Evolutionary conservation across 2,329 filamentous ascomycete genomes (phyloP), one percentile per base, ranked within the genome.

Genomic region (Exophiala alcalophila): DNA sequence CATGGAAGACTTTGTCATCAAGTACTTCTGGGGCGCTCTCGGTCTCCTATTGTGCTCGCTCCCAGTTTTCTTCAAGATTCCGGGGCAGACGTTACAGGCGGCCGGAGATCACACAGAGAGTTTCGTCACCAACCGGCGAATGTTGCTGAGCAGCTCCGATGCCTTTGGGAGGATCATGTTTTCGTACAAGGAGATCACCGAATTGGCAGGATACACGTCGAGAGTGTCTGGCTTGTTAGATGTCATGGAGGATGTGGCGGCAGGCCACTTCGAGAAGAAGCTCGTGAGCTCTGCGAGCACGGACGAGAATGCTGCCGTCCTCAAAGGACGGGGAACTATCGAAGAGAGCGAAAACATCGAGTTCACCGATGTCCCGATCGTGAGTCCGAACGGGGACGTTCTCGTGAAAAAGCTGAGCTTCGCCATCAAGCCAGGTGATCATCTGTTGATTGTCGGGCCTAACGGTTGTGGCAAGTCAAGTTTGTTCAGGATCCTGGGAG

Each of bases 1-100:
- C 59, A 96, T 97, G 91, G 92, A 98, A 64, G 92, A 98, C 65
- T 98, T 96, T 65, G 88, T 97, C 44, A 95, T 98, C 67, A 98
- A 98, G 66, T 98, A 98, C 64, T 92, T 97, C 67, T 98, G 92
- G 92, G 92, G 92, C 27, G 91, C 92, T 2, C 66, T 98, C 29
- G 92, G 92, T 1, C 75, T 98, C 52, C 66, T 95, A 52, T 80
- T 98, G 7, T 98, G 92, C 72, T 94, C 88, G 64, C 82, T 95
- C 0, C 92, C 92, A 0, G 91, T 97, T 2, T 98, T 98, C 65
- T 86, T 98, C 73, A 91, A 91, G 65, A 77, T 96, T 12, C 89
- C 90, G 0, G 86, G 85, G 1, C 74, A 81, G 52, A 70, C 71
- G 9, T 69, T 65, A 23, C 65, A 70, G 34, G 67, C 65, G 7